A percentile compares a stretch with the other conserved stretches of the same genome.
Evolutionary conservation across 192 early-diverging fungal species (phyloP).

Genomic region (Backusella westeae): DNA sequence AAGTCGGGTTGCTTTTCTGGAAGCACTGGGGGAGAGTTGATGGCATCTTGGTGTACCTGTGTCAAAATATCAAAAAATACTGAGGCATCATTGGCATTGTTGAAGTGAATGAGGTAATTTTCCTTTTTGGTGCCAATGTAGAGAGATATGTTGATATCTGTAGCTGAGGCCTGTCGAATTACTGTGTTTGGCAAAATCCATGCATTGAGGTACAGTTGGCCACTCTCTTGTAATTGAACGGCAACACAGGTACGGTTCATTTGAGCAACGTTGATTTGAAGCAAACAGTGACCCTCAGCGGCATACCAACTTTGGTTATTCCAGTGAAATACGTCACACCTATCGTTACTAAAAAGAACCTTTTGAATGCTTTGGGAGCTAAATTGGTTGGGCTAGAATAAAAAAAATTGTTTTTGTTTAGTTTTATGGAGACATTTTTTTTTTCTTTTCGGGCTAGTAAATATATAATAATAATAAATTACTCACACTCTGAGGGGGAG

Average conservation of each 20-base stretch:
- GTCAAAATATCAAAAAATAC: conserved; percentile 36
- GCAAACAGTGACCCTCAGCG: conserved; percentile 43
- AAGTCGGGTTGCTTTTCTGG: not conserved
- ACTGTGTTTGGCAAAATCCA: conserved; percentile 51
- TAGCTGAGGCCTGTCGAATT: conserved; percentile 42
- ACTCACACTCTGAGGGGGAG: conserved; percentile 16
- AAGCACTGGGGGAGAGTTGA: conserved; percentile 1
- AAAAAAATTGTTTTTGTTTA: not conserved
- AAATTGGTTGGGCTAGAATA: conserved; percentile 11
- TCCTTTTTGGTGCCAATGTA: conserved; percentile 47
- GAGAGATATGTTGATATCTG: conserved; percentile 48
- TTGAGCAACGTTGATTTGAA: conserved; percentile 44
- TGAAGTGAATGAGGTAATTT: conserved; percentile 46
- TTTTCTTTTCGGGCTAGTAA: not conserved
- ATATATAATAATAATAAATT: not conserved
- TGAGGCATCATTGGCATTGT: conserved; percentile 35
- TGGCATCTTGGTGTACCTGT: conserved; percentile 27
- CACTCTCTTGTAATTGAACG: conserved; percentile 34
- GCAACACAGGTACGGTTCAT: conserved; percentile 43
- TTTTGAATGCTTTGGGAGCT: conserved; percentile 8
- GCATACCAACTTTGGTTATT: conserved; percentile 48
- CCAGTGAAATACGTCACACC: conserved; percentile 56
- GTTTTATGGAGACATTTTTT: not conserved
- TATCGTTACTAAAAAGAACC: conserved; percentile 20
- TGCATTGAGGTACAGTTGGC: conserved; percentile 52